Evolutionary conservation across 169 alveolate genomes (phyloP), one percentile per base, ranked within the genome.

Genomic region (Perkinsus olseni): DNA sequence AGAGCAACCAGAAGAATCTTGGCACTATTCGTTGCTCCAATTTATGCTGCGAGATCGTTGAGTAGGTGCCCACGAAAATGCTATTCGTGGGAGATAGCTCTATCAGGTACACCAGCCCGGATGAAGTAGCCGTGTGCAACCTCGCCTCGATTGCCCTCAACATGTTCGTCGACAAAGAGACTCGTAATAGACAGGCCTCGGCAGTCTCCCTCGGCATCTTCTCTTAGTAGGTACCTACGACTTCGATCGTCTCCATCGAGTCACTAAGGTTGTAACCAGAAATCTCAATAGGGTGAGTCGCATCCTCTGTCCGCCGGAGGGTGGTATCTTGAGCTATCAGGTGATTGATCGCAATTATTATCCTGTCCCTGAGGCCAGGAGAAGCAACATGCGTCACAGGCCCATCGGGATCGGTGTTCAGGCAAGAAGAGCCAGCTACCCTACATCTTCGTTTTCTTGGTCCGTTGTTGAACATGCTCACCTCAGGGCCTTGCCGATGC

Each of bases 51-150:
- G 99, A 99, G 95, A 98, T 99, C 91, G 97, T 98, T 74, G 99
- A 99, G 96, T 62, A 28, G 34, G 31, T 24, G 31, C 36, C 34
- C 3, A 40, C 11, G 3, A 24, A 62, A 62, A 13, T 62, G 82
- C 28, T 3, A 11, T 62, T 21, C 11, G 0, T 24, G 28, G 1
- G 13, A 62, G 1, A 24, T 4, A 21, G 82, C 17, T 28, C 34
- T 62, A 24, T 4, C 34, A 62, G 82, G 82, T 99, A 97, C 96
- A 98, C 99, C 21, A 95, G 98, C 45, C 98, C 98, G 0, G 99
- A 99, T 93, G 99, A 99, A 96, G 98, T 99, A 91, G 99, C 99
- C n/a, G 99, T 99, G 74, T 99, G 99, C 95, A 99, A 99, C 95
- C 95, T 99, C 91, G 99, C 99, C 24, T 98, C 99, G 37, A 97